phyloP scores from a whole-genome alignment of 352 stramenopile genomes.

The Phytopythium chamaehyphon region DNA sequence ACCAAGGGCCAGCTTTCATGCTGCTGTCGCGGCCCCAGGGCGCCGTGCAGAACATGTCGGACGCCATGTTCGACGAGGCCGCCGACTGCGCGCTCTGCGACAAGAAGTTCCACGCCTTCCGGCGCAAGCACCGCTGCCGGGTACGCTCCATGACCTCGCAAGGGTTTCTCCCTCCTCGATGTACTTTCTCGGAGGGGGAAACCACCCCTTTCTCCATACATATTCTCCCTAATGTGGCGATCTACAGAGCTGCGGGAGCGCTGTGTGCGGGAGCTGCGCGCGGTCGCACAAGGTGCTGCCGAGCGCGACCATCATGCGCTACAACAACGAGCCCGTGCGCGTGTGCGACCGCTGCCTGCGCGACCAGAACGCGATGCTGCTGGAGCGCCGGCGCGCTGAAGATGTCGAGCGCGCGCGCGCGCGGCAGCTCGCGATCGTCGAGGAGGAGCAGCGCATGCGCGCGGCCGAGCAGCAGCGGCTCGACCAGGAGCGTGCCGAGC shows the following conservation, averaged over 20 bases:
- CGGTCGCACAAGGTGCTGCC: constrained; percentile 78
- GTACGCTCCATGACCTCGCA: no score
- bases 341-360: constrained; percentile 79
- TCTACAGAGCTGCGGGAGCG: constrained; percentile 72
- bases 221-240: no score
- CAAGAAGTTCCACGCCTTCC: constrained; percentile 86
- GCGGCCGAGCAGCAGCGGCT: constrained; percentile 43
- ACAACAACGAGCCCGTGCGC: constrained; percentile 76
- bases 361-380: constrained; percentile 69
- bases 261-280: constrained; percentile 70
- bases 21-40: constrained; percentile 15
- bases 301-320: constrained; percentile 52
- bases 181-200: constrained; percentile 5
- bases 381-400: constrained; percentile 59
- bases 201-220: no score
- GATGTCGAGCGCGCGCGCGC: constrained; percentile 71
- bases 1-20: not conserved
- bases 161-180: not conserved
- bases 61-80: constrained; percentile 51
- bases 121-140: constrained; percentile 77
- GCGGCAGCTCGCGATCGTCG: constrained; percentile 59
- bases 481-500: constrained; percentile 44
- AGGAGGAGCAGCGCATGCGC: constrained; percentile 62
- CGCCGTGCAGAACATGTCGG: constrained; percentile 21
- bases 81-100: constrained; percentile 73